A percentile compares a stretch with the other conserved stretches of the same genome.
These are phyloP conservation scores for Collybia nuda DNA, from an alignment of 768 basidiomycete genomes.

Conservation along the genomic window DNA sequence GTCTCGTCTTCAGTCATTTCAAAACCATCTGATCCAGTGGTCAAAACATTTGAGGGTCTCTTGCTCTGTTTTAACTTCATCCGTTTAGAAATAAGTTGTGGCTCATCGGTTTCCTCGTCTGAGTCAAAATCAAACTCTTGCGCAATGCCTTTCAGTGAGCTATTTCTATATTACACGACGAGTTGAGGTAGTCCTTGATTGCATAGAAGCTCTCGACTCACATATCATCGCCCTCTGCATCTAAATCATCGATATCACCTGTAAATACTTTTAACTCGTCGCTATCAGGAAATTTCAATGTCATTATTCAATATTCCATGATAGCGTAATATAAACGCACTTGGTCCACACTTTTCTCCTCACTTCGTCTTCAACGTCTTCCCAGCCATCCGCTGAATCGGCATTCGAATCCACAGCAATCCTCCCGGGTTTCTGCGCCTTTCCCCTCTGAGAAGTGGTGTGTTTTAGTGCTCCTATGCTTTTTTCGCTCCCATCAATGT, in stretches of 20 bases:
- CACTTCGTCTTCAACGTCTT: slow-evolving; percentile 53
- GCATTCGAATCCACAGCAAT: slow-evolving; percentile 17
- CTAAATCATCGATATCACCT: slow-evolving; percentile 51
- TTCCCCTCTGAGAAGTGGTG: slow-evolving; percentile 25
- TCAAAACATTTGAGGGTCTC: slow-evolving; percentile 47
- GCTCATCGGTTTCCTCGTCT: slow-evolving; percentile 48
- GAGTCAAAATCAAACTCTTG: slow-evolving; percentile 68
- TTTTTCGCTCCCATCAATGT: slow-evolving; percentile 21
- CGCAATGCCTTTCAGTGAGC: slow-evolving; percentile 45
- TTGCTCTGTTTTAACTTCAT: slow-evolving; percentile 56
- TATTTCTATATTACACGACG: slow-evolving; percentile 37
- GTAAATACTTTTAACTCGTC: slow-evolving; percentile 36
- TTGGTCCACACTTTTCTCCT: slow-evolving; percentile 41
- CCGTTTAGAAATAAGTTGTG: slow-evolving; percentile 31
- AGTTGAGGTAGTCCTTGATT: slow-evolving; percentile 1
- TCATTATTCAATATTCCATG: slow-evolving; percentile 2
- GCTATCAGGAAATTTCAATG: slow-evolving; percentile 38
- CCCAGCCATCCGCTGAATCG: slow-evolving; percentile 56
- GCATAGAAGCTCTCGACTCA: slow-evolving; percentile 19
- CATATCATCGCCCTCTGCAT: slow-evolving; percentile 47
- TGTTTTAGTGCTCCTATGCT: slow-evolving; percentile 4
- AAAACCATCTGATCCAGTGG: slow-evolving; percentile 49
- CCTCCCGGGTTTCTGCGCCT: slow-evolving; percentile 20
- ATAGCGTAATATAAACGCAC: slow-evolving; percentile 23
- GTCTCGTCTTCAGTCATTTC: slow-evolving; percentile 46